phyloP scores from a whole-genome alignment of 148 eudicot genomes.

The Chenopodium quinoa region DNA sequence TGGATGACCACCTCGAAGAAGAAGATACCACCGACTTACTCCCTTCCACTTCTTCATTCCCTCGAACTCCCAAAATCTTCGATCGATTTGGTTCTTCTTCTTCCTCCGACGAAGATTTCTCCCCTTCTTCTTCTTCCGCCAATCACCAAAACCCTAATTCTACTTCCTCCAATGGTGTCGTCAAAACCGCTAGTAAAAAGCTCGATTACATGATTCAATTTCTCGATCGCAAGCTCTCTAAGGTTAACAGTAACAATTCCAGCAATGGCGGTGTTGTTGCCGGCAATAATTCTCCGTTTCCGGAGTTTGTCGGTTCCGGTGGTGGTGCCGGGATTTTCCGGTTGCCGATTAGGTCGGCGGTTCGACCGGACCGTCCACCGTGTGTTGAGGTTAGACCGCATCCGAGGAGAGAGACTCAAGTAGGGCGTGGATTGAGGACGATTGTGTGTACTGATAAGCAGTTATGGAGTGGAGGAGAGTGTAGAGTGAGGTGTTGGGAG shows the following conservation, averaged over 20 bases:
- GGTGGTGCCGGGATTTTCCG: constrained; percentile 56
- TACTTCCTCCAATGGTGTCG: constrained; percentile 28
- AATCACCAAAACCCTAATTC: constrained; percentile 2
- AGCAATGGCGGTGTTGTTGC: background rate
- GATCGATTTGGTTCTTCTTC: constrained; percentile 66
- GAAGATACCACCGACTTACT: constrained; percentile 32
- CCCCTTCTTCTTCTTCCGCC: constrained; percentile 22
- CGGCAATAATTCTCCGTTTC: constrained; percentile 25
- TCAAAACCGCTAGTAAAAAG: constrained; percentile 53
- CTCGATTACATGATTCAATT: constrained; percentile 84
- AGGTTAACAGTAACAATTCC: background rate
- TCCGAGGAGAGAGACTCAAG: constrained; percentile 66
- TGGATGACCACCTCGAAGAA: constrained; percentile 31
- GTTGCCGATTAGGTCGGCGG: constrained; percentile 51
- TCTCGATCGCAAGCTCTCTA: constrained; percentile 66
- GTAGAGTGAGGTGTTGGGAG: constrained; percentile 66
- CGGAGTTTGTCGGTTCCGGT: constrained; percentile 60
- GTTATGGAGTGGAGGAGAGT: constrained; percentile 81
- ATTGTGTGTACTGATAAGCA: constrained; percentile 40
- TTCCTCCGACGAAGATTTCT: constrained; percentile 37
- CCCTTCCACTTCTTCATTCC: constrained; percentile 22
- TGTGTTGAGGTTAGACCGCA: constrained; percentile 76
- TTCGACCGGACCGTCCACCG: constrained; percentile 65
- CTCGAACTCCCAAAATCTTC: constrained; percentile 50
- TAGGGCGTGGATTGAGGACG: constrained; percentile 52